Evolutionary conservation across 768 basidiomycete species (phyloP), one percentile per base, ranked within the genome.

Genomic region (Mycena epipterygia): DNA sequence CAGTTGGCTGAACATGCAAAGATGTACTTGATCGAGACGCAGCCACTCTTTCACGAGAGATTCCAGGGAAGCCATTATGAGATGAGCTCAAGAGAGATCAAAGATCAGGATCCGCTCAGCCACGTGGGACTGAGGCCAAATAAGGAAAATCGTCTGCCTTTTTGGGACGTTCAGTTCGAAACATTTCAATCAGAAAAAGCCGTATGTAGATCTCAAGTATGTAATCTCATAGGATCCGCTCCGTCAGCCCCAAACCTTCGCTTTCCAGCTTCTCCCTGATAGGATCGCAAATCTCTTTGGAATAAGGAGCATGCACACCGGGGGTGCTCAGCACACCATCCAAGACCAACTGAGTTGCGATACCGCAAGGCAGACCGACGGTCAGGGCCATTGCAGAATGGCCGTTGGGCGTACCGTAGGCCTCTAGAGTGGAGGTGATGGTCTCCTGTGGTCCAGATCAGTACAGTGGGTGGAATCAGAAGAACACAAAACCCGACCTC

Each of bases 281-380:
- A 27, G 91, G 90, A 61, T 94, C 92, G 76, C 93, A 95, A 41
- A 95, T 89, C 78, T 93, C 92, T 82, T 93, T 92, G 67, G 88
- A 89, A 82, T 99, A 98, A 3, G 97, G 97, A 14, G 90, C 93
- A 56, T 90, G 89, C 8, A 99, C 88, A 76, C 97, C 97, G 17
- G 93, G 89, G 41, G 85, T 89, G 71, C 82, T 89, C 77, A 98
- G 82, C 51, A 90, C 88, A 72, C 96, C 96, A 75, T 98, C 96
- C 53, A 99, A 85, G 29, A 99, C 89, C 71, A 96, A 86, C 84
- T 98, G 96, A 0, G 91, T 90, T 2, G 98, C 97, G 76, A 98
- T 93, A 72, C 97, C 97, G 77, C 95, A 97, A 1, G 97, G 97
- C 16, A 98, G 79, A 68, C 97, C 97, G 56, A 99, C 97, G 29